Evolutionary conservation across 768 basidiomycete genomes (phyloP), one percentile per base, ranked within the genome.

Genomic region (Serendipita vermifera): DNA sequence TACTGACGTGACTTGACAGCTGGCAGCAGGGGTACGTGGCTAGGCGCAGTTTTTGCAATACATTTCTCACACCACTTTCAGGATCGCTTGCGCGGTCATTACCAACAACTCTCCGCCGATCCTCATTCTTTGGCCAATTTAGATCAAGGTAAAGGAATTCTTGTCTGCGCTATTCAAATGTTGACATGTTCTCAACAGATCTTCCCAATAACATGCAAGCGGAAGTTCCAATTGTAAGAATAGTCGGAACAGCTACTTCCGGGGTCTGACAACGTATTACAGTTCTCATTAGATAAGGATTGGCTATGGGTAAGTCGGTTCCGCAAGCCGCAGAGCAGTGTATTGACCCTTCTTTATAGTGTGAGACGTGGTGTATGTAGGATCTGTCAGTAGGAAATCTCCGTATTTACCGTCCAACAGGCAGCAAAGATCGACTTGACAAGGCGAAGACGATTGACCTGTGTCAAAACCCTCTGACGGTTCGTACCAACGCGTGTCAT

Each of bases 311-410:
- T 89, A 67, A 55, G 77, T 75, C 67, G 43, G 40, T 38, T n/a
- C 9, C 27, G 35, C 38, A 31, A 13, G 62, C 60, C 62, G 55
- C 20, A 40, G 29, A 40, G 11, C 17, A 26, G 17, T 31, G 26
- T 4, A 31, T 33, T 55, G 32, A 15, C 29, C 26, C 24, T n/a
- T 22, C 33, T 0, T 14, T 36, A 13, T 46, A 90, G 88, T 98
- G 94, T 66, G 94, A 98, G 74, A 98, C 94, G 0, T 98, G 96
- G 96, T 99, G 96, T 81, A 79, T 59, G 82, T 73, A 31, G 31
- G 15, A 43, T 36, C 7, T 24, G 7, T 39, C 24, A 46, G 55
- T 56, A n/a, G n/a, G n/a, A 1, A 57, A 55, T 31, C 33, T 2
- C 20, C 36, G 27, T 38, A 7, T 17, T 17, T 38, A 33, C 9